These are phyloP conservation scores for Mucor irregularis DNA, from an alignment of 371 early-diverging fungal species.

Conservation along the genomic window DNA sequence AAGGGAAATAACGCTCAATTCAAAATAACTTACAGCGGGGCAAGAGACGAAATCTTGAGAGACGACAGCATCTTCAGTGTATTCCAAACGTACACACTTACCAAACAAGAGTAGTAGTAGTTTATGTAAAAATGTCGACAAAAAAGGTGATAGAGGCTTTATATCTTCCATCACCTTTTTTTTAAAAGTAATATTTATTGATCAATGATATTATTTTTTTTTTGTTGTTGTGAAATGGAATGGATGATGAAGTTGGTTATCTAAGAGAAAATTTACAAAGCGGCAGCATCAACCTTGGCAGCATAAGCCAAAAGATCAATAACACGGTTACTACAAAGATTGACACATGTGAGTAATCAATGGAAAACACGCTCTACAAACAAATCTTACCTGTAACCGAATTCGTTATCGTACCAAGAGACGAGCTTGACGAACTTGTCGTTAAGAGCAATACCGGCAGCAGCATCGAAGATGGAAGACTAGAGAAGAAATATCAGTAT, in stretches of 20 bases:
- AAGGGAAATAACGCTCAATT: not conserved
- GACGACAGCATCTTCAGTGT: slow-evolving; percentile 97
- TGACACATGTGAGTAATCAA: not conserved
- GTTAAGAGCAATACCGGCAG: slow-evolving; percentile 96
- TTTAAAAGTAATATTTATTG: not conserved
- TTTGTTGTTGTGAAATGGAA: no score
- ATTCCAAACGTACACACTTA: no score
- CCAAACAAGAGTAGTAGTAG: no score
- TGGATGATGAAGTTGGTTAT: not conserved
- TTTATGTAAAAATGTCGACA: no score
- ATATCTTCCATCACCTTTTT: no score
- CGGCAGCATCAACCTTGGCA: slow-evolving; percentile 60
- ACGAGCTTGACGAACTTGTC: slow-evolving; percentile 95
- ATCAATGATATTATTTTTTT: not conserved
- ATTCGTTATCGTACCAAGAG: slow-evolving; percentile 95
- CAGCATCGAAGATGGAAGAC: slow-evolving; percentile 95
- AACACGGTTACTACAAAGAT: slow-evolving; percentile 67
- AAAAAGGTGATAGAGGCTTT: no score
- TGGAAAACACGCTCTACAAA: not conserved
- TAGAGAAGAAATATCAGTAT: not conserved
- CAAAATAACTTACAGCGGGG: slow-evolving; percentile 39
- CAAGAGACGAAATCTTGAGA: slow-evolving; percentile 96
- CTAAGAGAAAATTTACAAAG: slow-evolving; percentile 9
- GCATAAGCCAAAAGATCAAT: slow-evolving; percentile 83
- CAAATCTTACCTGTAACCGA: slow-evolving; percentile 82